Conservation (phyloP, 2,329 filamentous ascomycete species). For the Colletotrichum melonis region DNA sequence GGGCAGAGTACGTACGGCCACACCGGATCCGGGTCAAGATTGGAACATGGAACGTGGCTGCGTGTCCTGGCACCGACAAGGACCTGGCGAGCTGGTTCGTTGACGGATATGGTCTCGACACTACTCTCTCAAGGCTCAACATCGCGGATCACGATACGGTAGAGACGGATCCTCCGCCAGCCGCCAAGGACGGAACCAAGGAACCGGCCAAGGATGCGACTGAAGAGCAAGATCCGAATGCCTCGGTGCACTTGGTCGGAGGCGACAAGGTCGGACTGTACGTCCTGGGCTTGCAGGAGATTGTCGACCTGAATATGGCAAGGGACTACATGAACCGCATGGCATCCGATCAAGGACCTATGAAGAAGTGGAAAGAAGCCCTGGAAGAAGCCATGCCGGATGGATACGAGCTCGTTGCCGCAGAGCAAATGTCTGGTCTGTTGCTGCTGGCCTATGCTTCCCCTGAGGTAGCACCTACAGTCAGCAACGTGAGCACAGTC, state of each 20-base stretch:
- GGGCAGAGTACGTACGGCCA: constrained; percentile 81
- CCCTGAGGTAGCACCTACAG: constrained; percentile 76
- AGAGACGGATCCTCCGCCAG: constrained; percentile 36
- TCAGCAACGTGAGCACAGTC: constrained; percentile 85
- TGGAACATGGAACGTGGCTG: constrained; percentile 95
- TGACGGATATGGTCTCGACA: constrained; percentile 76
- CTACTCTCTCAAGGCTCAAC: constrained; percentile 67
- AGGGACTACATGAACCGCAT: constrained; percentile 79
- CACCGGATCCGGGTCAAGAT: constrained; percentile 86
- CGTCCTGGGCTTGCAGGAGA: constrained; percentile 89
- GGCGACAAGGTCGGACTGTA: constrained; percentile 86
- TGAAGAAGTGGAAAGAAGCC: constrained; percentile 84
- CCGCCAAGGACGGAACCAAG: constrained; percentile 9
- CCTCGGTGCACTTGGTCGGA: constrained; percentile 58
- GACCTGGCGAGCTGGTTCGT: constrained; percentile 93
- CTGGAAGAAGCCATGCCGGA: constrained; percentile 78
- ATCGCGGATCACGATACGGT: constrained; percentile 53
- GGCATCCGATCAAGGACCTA: constrained; percentile 78
- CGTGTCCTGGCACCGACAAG: constrained; percentile 84
- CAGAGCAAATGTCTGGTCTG: constrained; percentile 88
- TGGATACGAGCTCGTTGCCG: constrained; percentile 81
- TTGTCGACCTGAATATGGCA: constrained; percentile 85
- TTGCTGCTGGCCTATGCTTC: constrained; percentile 88
- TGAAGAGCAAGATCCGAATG: constrained; percentile 43
- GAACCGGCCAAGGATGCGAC: background rate